Evolutionary conservation across 164 flowering plant genomes (phyloP), one percentile per base, ranked within the genome.

Genomic region (Vitis labrusca): DNA sequence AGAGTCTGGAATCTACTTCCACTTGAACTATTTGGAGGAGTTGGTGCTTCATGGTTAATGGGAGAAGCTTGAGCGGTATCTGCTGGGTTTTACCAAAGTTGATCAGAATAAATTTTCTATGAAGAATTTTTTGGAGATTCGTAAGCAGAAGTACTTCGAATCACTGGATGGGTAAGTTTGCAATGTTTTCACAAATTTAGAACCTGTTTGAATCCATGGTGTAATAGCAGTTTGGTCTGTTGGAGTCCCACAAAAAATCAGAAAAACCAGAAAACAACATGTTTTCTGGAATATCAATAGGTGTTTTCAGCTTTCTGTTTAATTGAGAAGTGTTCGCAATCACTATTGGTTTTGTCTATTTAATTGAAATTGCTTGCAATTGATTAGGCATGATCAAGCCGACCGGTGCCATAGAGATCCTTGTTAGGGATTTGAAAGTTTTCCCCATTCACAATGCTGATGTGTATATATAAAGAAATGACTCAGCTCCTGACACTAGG

Each of bases 81-180:
- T 79, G 27, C 73, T 66, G 3, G 77, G 79, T 2, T 79, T 79
- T 60, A 79, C 77, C 5, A 73, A 62, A 19, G 44, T 76, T 16
- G 77, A 76, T 15, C 74, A 76, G 16, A 79, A 79, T 44, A 61
- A 79, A 8, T 73, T 60, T 27, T 79, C 82, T 12, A 75, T 61
- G 78, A 78, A 78, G 63, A 66, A 69, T 2, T 78, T 71, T 19
- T 78, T 78, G 16, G 82, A 79, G 30, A 72, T 79, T 6, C 59
- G 82, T 19, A 79, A 79, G 67, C 82, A 76, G 37, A 79, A 79
- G 61, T 78, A 72, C 69, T 71, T 78, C 1, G 81, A 78, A 69
- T 75, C 81, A 27, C 55, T 77, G 44, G 77, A 77, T 56, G 71
- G 44, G 80, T 74, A 67, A 70, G 76, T 0, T 15, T 19, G 8